Percentiles rank a stretch among this genome's conserved stretches.
phyloP scores from a whole-genome alignment of 2,329 filamentous ascomycete genomes.

The Talaromyces verruculosus region DNA sequence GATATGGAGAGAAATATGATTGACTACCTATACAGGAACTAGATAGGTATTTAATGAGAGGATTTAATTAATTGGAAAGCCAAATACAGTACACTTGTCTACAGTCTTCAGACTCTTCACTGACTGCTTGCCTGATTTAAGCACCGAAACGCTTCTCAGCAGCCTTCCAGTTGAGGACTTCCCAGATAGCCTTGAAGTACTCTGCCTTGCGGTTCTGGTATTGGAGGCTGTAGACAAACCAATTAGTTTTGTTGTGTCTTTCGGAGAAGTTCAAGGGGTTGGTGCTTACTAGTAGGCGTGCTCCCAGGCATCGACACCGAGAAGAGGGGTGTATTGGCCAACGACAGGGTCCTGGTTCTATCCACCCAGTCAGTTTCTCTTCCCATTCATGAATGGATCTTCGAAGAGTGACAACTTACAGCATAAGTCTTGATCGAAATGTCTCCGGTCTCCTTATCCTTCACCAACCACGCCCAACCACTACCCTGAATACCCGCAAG shows the following conservation, averaged over 20 bases:
- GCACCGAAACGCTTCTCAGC: conserved; percentile 69
- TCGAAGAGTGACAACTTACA: conserved; percentile 36
- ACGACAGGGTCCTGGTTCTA: conserved; percentile 85
- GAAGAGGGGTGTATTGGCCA: conserved; percentile 75
- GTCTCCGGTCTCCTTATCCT: conserved; percentile 60
- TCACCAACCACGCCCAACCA: conserved; percentile 64
- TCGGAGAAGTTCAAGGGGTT: neutral
- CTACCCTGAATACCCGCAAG: conserved; percentile 65
- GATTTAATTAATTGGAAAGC: neutral
- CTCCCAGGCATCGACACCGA: conserved; percentile 95
- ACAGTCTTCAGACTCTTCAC: neutral
- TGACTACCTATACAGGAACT: neutral
- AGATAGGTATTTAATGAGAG: neutral
- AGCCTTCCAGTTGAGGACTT: conserved; percentile 93
- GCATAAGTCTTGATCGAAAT: conserved; percentile 65
- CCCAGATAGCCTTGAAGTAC: conserved; percentile 92
- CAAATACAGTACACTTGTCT: neutral
- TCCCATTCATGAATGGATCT: too few relatives aligned
- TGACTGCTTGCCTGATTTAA: conserved; percentile 6
- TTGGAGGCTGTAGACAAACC: conserved; percentile 60
- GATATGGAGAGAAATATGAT: neutral
- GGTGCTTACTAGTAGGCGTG: conserved; percentile 78
- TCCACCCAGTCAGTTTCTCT: neutral
- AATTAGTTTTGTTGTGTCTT: conserved; percentile 23
- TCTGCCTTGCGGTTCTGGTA: conserved; percentile 97